Evolutionary conservation across 2,329 filamentous ascomycete genomes (phyloP).

Genomic region (Trichoderma sp.): DNA sequence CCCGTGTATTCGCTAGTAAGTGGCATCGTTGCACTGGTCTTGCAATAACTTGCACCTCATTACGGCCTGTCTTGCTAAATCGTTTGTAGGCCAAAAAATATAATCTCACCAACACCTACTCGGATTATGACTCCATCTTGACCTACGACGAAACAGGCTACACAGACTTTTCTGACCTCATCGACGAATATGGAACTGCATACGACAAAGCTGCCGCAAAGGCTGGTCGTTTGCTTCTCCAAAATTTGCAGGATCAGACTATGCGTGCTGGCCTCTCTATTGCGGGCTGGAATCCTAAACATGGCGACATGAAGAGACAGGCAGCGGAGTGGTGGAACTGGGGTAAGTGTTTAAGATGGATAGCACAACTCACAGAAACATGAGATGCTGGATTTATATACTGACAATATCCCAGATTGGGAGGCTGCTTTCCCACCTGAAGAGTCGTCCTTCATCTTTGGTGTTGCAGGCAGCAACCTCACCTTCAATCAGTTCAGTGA

Average conservation of each 20-base stretch:
- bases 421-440: constrained; percentile 57
- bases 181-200: constrained; percentile 49
- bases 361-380: neutral
- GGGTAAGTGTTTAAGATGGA: constrained; percentile 28
- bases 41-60: neutral
- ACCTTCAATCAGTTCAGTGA: constrained; percentile 62
- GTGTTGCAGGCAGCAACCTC: constrained; percentile 54
- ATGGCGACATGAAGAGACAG: constrained; percentile 50
- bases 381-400: neutral
- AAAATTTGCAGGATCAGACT: constrained; percentile 61
- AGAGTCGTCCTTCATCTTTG: constrained; percentile 53
- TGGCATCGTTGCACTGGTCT: neutral
- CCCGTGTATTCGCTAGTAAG: constrained; percentile 56
- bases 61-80: neutral
- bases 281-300: constrained; percentile 60
- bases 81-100: constrained; percentile 51
- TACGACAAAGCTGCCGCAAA: constrained; percentile 46
- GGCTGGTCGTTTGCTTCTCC: constrained; percentile 54
- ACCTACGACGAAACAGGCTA: constrained; percentile 59
- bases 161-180: constrained; percentile 47
- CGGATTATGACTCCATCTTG: constrained; percentile 55
- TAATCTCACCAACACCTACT: constrained; percentile 52
- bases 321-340: constrained; percentile 58
- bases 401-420: constrained; percentile 40
- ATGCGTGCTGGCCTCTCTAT: constrained; percentile 56